Conservation (phyloP, 2,329 filamentous ascomycete species). For the Cercospora sesami region DNA sequence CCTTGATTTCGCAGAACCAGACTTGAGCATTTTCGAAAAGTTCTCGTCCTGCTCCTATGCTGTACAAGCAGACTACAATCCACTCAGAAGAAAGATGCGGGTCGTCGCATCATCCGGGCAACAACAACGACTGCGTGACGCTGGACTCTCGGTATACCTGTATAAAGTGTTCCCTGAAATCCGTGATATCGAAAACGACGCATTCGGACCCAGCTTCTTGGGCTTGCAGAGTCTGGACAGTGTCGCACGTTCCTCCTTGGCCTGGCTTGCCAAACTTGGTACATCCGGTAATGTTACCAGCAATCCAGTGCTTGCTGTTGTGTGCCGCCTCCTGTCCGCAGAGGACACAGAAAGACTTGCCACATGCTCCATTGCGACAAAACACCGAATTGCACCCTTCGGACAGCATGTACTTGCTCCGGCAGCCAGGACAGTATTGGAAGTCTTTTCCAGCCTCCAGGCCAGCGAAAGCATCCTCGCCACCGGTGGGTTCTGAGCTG, state of each 20-base stretch:
- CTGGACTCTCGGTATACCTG: not conserved
- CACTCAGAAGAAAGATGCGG: not conserved
- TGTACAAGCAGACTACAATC: not conserved
- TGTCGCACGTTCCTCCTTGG: not conserved
- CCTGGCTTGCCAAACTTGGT: not conserved
- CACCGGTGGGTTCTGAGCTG: not conserved
- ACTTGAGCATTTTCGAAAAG: not conserved
- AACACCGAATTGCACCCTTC: not conserved
- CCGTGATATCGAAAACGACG: not conserved
- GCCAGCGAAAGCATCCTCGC: not conserved
- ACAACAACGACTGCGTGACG: not conserved
- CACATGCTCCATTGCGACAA: not conserved
- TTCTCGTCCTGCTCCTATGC: not conserved
- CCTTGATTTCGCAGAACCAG: not conserved
- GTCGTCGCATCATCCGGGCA: not conserved
- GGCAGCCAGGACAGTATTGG: not conserved
- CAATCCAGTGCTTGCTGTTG: constrained; percentile 3
- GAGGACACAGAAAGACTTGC: constrained; percentile 4
- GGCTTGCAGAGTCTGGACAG: not conserved
- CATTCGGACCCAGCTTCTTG: not conserved
- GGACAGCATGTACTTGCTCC: not conserved
- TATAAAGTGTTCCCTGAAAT: not conserved
- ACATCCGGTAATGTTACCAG: not conserved
- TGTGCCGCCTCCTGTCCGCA: constrained; percentile 7
- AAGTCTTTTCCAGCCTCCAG: not conserved